Evolutionary conservation across 805 yeast genomes (phyloP), one percentile per base, ranked within the genome.

Genomic region (Pichia rugopelliculosa): DNA sequence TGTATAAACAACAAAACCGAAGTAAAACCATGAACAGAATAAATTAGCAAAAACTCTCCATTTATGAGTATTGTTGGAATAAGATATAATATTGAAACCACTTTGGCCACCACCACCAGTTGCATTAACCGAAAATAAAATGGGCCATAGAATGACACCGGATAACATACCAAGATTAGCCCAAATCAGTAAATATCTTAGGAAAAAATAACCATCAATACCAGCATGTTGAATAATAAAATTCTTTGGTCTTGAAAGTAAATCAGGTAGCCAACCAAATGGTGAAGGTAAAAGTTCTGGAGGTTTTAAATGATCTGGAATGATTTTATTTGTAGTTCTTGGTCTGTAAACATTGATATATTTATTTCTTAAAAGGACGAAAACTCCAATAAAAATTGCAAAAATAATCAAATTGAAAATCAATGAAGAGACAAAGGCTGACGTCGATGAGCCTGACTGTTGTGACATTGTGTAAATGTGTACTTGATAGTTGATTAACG

Each of bases 11-110:
- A 82, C 72, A n/a, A 73, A 49, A 7, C 87, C 89, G 60, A 82
- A 85, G 59, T 75, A 80, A 25, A 77, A 53, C 93, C 93, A 85
- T 18, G 89, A 81, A 46, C 83, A 59, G 59, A 86, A 85, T 7
- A 82, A 82, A 57, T 85, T 89, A 8, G 91, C 93, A 62, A 76
- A 82, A 46, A 72, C 75, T 64, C 86, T 73, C 70, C 81, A 76
- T 60, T 79, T 80, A 61, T 81, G 69, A 15, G 66, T 69, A 27
- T 83, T 80, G 56, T 85, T 83, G 26, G 86, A 70, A 58, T 74
- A 80, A 1, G 87, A 71, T 45, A 86, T 68, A 26, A 80, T 67
- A 56, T 83, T 84, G 53, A 86, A 82, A 8, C 90, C 91, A 39
- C 60, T 47, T 30, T 67, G 55, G 44, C 68, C 62, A 42, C 73